Evolutionary conservation across 2,329 filamentous ascomycete species (phyloP).

Genomic region (Orbilia oligospora): DNA sequence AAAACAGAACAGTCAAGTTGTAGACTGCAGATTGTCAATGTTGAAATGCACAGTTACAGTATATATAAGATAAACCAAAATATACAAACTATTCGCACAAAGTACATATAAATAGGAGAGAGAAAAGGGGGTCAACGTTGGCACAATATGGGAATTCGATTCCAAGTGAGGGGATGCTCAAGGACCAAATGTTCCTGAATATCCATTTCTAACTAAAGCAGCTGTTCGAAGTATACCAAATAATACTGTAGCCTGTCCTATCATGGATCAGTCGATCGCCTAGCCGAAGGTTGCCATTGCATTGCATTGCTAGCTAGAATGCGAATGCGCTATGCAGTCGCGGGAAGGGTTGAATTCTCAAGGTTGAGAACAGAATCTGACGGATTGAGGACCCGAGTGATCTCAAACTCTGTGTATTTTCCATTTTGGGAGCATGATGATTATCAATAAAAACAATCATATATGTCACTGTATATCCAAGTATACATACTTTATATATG

Average conservation of each 20-base stretch:
- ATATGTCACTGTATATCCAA: too few species aligned
- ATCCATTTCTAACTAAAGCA: background rate
- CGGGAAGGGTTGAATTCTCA: conserved; percentile 3
- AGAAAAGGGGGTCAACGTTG: background rate
- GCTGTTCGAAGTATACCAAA: background rate
- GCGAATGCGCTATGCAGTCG: conserved; percentile 18
- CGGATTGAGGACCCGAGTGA: background rate
- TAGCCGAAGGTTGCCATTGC: conserved; percentile 6
- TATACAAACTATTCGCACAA: background rate
- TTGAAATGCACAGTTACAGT: background rate
- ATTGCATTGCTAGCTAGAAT: conserved; percentile 20
- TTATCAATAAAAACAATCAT: too few species aligned
- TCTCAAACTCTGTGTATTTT: background rate
- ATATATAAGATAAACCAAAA: too few species aligned
- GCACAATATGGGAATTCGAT: too few species aligned
- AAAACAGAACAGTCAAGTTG: background rate
- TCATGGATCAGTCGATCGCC: background rate
- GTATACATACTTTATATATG: too few species aligned
- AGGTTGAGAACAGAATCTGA: background rate
- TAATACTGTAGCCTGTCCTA: background rate
- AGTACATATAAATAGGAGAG: background rate
- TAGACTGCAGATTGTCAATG: background rate
- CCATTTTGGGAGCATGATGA: too few species aligned
- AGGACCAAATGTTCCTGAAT: conserved; percentile 6
- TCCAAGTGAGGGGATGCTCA: background rate